Conservation (phyloP, 257 asterid species). For the Salvia miltiorrhiza region DNA sequence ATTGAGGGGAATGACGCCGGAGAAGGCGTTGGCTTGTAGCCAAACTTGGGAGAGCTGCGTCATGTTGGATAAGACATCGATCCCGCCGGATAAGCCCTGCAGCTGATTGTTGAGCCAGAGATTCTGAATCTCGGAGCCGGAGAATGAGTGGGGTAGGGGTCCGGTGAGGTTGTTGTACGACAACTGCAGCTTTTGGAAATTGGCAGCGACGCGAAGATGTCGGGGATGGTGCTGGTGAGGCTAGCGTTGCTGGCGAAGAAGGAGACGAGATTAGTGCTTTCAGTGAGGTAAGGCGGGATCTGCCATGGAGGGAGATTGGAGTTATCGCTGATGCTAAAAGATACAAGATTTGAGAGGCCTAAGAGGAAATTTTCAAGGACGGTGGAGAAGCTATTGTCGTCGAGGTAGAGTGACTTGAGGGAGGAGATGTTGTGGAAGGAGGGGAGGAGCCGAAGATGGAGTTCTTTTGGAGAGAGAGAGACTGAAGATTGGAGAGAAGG, state of each 20-base stretch:
- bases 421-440: constrained; percentile 59
- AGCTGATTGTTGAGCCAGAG: too few species aligned
- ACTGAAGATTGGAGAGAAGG: constrained; percentile 48
- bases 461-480: constrained; percentile 56
- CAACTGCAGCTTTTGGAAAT: constrained; percentile 50
- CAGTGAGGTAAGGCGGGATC: constrained; percentile 51
- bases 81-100: constrained; percentile 51
- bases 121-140: constrained; percentile 57
- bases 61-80: constrained; percentile 57
- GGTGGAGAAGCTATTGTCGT: constrained; percentile 42
- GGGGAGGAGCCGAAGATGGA: constrained; percentile 62
- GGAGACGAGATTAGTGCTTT: constrained; percentile 41
- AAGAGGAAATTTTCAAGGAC: constrained; percentile 49
- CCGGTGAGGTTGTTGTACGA: constrained; percentile 76
- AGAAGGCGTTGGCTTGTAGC: constrained; percentile 62
- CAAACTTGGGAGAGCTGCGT: constrained; percentile 63
- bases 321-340: constrained; percentile 49
- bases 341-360: constrained; percentile 43
- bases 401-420: constrained; percentile 42
- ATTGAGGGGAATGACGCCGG: constrained; percentile 38
- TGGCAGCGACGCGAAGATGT: constrained; percentile 55
- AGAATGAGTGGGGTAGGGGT: constrained; percentile 51
- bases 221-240: constrained; percentile 59
- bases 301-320: constrained; percentile 47
- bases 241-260: constrained; percentile 54